Percentiles rank a stretch among this genome's conserved stretches.
These are phyloP conservation scores for Chlorophyllum brunneum DNA, from an alignment of 768 basidiomycete species.

Conservation along the genomic window DNA sequence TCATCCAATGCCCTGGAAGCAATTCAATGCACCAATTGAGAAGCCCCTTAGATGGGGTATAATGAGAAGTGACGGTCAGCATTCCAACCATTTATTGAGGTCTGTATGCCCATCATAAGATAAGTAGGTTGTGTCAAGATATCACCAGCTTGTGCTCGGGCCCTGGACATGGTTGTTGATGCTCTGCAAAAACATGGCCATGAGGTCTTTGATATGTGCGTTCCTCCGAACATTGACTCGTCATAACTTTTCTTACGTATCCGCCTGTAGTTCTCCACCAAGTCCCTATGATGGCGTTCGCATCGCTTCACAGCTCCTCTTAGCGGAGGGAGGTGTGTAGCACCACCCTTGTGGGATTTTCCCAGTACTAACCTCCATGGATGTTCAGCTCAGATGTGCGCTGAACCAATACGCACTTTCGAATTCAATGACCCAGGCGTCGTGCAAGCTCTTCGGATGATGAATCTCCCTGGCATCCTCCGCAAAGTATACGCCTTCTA, in stretches of 20 bases:
- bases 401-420: constrained; percentile 29
- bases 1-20: constrained; percentile 39
- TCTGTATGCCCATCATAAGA: background rate
- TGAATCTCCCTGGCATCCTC: constrained; percentile 44
- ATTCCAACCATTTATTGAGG: background rate
- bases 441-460: constrained; percentile 30
- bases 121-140: constrained; percentile 47
- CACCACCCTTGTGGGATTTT: constrained; percentile 1
- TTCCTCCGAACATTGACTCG: background rate
- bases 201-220: constrained; percentile 44
- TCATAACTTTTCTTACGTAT: background rate
- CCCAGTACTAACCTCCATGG: constrained; percentile 7
- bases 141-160: constrained; percentile 59
- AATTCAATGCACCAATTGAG: constrained; percentile 24
- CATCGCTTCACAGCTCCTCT: constrained; percentile 47
- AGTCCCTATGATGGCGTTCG: constrained; percentile 49
- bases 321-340: constrained; percentile 44
- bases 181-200: constrained; percentile 44
- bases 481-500: constrained; percentile 48
- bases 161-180: constrained; percentile 42
- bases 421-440: constrained; percentile 51
- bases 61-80: constrained; percentile 59
- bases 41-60: constrained; percentile 51
- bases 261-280: constrained; percentile 31
- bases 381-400: constrained; percentile 22